phyloP scores from a whole-genome alignment of 2,329 filamentous ascomycete species.

The Fusarium verticillioides region DNA sequence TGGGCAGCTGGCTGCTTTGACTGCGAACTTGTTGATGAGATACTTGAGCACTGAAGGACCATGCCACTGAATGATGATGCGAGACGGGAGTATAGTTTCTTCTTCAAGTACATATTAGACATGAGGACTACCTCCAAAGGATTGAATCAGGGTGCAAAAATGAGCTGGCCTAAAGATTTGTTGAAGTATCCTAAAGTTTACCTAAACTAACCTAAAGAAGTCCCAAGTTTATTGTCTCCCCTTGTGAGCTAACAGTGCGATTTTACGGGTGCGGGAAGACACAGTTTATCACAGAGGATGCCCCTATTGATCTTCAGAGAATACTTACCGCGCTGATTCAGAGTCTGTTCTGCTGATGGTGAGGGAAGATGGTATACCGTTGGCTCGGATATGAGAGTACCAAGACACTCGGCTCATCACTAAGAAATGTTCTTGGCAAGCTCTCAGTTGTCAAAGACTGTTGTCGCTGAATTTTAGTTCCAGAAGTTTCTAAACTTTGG shows the following conservation, averaged over 20 bases:
- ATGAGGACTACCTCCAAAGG: neutral
- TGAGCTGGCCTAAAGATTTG: accelerated
- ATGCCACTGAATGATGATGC: neutral
- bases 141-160: neutral
- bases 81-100: conserved; percentile 1
- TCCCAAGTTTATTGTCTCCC: no score
- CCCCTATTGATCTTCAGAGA: neutral
- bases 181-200: accelerated
- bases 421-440: neutral
- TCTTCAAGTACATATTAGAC: conserved; percentile 32
- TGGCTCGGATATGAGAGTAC: neutral
- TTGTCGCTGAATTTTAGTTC: neutral
- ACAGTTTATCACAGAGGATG: neutral
- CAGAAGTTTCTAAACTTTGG: neutral
- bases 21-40: neutral
- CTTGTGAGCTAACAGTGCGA: neutral
- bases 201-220: neutral
- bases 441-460: neutral
- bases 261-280: neutral
- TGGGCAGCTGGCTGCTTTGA: conserved; percentile 27
- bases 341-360: neutral
- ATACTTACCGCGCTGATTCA: neutral
- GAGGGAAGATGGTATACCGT: neutral
- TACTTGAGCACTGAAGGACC: neutral
- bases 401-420: neutral